Evolutionary conservation across 306 rosid genomes (phyloP), one percentile per base, ranked within the genome.

Genomic region (Dalbergia cultrata): DNA sequence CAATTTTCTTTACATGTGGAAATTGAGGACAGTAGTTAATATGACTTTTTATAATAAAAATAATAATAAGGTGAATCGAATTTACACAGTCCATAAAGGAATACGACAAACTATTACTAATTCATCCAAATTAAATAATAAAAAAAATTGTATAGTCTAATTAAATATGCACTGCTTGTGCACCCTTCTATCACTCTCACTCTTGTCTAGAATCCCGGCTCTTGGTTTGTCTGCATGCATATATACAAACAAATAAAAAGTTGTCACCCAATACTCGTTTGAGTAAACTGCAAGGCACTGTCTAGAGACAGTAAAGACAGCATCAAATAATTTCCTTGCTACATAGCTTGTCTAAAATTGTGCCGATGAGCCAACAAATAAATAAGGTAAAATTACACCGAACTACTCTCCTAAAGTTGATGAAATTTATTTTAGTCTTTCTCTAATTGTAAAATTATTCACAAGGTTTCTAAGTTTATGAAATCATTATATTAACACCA

Each of bases 161-260:
- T 26, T 1, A 26, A 26, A 21, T 45, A 49, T 70, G 37, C 41
- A 58, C 54, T 16, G 41, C 18, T 39, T 39, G 78, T 13, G 8
- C 41, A 21, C n/a, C 18, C 19, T 0, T 21, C 22, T 1, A 52
- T 14, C 58, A 52, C 58, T 52, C 19, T 16, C 58, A 58, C 52
- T 57, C 31, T 26, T 73, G 67, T 13, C 19, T 11, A 13, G 16
- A 73, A 14, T 39, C 26, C 7, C 16, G 67, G 4, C n/a, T 8
- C 31, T 1, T 17, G 6, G 5, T 58, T 73, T 73, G 68, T 58
- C 67, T 13, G 6, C 50, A 72, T 13, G 12, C 17, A 21, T 34
- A 14, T 4, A 73, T 41, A 58, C 54, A 73, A 58, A 73, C 56
- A 72, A 33, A 52, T 52, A 54, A 58, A 73, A 21, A 58, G 78